Evolutionary conservation across 2,329 filamentous ascomycete species (phyloP).

Genomic region (Lasiodiplodia gonubiensis): DNA sequence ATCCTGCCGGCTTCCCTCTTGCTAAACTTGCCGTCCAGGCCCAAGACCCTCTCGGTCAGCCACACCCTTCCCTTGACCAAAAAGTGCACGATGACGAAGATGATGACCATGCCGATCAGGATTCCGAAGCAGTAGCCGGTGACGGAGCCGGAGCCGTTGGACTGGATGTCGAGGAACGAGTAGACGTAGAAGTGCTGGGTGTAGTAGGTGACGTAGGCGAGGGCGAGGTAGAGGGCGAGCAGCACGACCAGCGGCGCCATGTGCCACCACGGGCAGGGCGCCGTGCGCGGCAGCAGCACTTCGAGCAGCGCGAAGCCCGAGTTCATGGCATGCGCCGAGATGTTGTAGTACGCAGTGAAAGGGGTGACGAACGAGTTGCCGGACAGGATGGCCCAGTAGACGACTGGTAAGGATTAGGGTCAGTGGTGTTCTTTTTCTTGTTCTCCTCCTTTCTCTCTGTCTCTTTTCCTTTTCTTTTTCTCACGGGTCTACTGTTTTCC

Average conservation of each 20-base stretch:
- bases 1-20: not conserved
- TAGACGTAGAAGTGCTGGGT: constrained; percentile 79
- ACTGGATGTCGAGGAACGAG: constrained; percentile 69
- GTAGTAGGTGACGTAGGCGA: constrained; percentile 75
- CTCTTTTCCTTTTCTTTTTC: constrained; percentile 33
- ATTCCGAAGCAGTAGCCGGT: constrained; percentile 67
- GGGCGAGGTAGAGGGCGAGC: constrained; percentile 71
- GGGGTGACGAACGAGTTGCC: constrained; percentile 41
- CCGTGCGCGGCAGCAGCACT: constrained; percentile 70
- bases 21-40: constrained; percentile 47
- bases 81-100: constrained; percentile 51
- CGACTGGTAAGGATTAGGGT: constrained; percentile 36
- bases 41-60: constrained; percentile 53
- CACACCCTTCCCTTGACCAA: constrained; percentile 47
- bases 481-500: not conserved
- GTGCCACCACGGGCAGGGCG: constrained; percentile 67
- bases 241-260: constrained; percentile 72
- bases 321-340: constrained; percentile 79
- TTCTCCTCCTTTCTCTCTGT: too few relatives aligned
- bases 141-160: constrained; percentile 59
- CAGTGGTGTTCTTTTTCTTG: not conserved
- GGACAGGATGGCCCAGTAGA: constrained; percentile 51
- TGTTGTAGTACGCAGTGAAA: constrained; percentile 60
- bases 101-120: constrained; percentile 45
- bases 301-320: constrained; percentile 76